Evolutionary conservation across 768 basidiomycete species (phyloP).

Genomic region (Kwoniella newhampshirensis): DNA sequence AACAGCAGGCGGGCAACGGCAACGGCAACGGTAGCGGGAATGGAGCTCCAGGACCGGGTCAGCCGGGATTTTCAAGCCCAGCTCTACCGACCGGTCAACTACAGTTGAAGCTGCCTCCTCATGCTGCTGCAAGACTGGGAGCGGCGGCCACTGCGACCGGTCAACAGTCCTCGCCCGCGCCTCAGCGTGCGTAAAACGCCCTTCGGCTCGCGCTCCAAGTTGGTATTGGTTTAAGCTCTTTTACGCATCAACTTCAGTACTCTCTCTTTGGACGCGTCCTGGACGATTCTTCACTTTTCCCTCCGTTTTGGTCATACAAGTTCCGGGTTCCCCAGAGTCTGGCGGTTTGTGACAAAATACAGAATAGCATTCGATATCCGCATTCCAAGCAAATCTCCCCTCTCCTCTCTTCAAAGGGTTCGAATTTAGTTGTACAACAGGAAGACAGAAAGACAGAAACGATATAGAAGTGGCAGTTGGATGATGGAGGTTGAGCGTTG

Average conservation of each 20-base stretch:
- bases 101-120: slow-evolving; percentile 42
- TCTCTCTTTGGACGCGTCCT: no score
- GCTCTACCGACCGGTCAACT: slow-evolving; percentile 28
- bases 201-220: background rate
- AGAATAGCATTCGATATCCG: background rate
- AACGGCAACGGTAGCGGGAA: slow-evolving; percentile 12
- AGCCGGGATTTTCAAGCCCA: slow-evolving; percentile 11
- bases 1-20: background rate
- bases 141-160: slow-evolving; percentile 4
- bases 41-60: background rate
- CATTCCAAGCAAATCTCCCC: background rate
- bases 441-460: no score
- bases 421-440: background rate
- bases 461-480: no score
- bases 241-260: background rate
- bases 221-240: background rate
- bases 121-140: slow-evolving; percentile 37
- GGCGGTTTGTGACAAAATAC: no score
- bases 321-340: no score
- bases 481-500: no score
- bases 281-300: background rate
- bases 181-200: slow-evolving; percentile 9
- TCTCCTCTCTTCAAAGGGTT: background rate
- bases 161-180: slow-evolving; percentile 15
- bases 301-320: background rate